phyloP scores from a whole-genome alignment of 352 stramenopile species.

The Globisporangium cederbergense region DNA sequence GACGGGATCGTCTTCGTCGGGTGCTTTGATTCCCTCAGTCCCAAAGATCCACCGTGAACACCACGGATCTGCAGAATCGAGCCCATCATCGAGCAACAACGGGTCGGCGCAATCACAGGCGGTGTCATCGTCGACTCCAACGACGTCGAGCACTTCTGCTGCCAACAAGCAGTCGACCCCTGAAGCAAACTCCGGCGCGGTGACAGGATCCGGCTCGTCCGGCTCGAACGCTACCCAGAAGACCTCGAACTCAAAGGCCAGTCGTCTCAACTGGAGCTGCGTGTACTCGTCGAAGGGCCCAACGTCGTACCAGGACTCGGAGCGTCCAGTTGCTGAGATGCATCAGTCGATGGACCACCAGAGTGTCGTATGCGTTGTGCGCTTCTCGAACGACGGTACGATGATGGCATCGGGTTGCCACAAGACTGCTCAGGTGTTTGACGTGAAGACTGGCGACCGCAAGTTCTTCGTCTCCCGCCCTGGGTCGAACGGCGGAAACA shows the following conservation, averaged over 20 bases:
- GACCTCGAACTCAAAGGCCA: conserved; percentile 75
- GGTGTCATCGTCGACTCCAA: conserved; percentile 28
- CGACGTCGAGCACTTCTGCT: conserved; percentile 18
- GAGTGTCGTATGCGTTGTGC: conserved; percentile 85
- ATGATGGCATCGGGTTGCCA: conserved; percentile 87
- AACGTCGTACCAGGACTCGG: conserved; percentile 69
- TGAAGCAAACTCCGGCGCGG: conserved; percentile 20
- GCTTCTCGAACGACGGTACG: conserved; percentile 78
- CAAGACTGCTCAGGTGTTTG: conserved; percentile 85
- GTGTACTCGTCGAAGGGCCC: conserved; percentile 74
- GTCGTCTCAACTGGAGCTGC: conserved; percentile 83
- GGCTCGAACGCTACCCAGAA: conserved; percentile 62
- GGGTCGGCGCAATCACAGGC: conserved; percentile 19
- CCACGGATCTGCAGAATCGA: conserved; percentile 51
- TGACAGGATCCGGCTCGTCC: conserved; percentile 27
- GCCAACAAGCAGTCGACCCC: conserved; percentile 21
- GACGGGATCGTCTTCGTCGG: conserved; percentile 18
- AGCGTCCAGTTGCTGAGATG: conserved; percentile 80
- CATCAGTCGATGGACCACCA: conserved; percentile 89
- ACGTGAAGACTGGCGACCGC: conserved; percentile 79
- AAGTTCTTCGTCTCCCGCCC: conserved; percentile 79
- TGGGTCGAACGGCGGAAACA: conserved; percentile 39
- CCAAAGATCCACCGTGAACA: conserved; percentile 64
- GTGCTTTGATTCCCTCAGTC: conserved; percentile 36
- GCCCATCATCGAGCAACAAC: conserved; percentile 38